Conservation (phyloP, 495 filamentous ascomycete genomes). For the Penicillium cosmopolitanum region DNA sequence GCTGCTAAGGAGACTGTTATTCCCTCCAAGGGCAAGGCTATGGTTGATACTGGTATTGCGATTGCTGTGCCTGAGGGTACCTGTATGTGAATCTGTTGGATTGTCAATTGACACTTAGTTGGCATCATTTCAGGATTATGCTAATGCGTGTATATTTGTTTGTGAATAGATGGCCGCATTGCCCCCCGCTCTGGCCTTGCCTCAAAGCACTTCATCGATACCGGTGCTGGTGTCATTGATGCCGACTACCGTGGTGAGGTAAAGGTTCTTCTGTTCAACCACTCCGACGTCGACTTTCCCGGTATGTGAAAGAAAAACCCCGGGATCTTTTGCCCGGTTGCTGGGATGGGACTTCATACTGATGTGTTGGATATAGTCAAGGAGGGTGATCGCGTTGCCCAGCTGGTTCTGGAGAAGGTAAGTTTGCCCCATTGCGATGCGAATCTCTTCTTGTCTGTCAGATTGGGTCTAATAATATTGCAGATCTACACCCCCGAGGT, state of each 20-base stretch:
- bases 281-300: slow-evolving; percentile 78
- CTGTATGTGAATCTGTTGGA: slow-evolving; percentile 56
- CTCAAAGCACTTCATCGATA: slow-evolving; percentile 91
- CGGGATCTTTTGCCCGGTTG: neutral
- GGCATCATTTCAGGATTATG: neutral
- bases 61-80: slow-evolving; percentile 87
- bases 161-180: slow-evolving; percentile 74
- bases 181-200: slow-evolving; percentile 92
- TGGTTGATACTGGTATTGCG: slow-evolving; percentile 87
- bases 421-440: slow-evolving; percentile 14
- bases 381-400: slow-evolving; percentile 87
- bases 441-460: neutral
- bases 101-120: no score
- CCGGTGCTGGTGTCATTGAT: slow-evolving; percentile 94
- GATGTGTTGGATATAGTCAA: slow-evolving; percentile 55
- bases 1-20: slow-evolving; percentile 73
- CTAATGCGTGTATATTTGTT: slow-evolving; percentile 11
- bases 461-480: slow-evolving; percentile 7
- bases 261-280: slow-evolving; percentile 93
- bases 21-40: slow-evolving; percentile 77
- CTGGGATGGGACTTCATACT: slow-evolving; percentile 3
- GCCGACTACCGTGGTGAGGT: slow-evolving; percentile 94
- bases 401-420: slow-evolving; percentile 86
- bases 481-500: slow-evolving; percentile 91
- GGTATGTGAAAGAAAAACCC: slow-evolving; percentile 26